Evolutionary conservation across 306 rosid genomes (phyloP), one percentile per base, ranked within the genome.

Genomic region (Albizia julibrissin): DNA sequence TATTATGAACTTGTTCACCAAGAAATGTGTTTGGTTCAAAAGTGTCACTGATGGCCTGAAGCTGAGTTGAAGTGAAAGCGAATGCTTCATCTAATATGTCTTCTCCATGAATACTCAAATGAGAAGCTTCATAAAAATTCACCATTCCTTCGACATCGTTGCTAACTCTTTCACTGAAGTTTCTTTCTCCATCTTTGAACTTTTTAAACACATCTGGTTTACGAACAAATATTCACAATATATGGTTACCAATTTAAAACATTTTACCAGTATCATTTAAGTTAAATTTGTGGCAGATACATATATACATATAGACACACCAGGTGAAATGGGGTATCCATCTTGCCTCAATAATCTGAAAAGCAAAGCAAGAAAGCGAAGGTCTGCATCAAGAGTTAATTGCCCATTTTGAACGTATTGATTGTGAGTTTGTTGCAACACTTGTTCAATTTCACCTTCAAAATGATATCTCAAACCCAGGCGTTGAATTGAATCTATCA

Each of bases 261-360:
- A 58, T 22, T 50, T 50, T 3, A 50, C 21, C 14, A 42, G 21
- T n/a, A 8, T 9, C 1, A 21, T 10, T 3, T n/a, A 59, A 19
- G 61, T 21, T n/a, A 59, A 19, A 24, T 21, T 50, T 50, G 22
- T 22, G 31, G 29, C 15, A 29, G 31, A n/a, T 1, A 3, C 11
- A 54, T 3, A 10, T 9, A 22, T 9, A 10, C 9, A 29, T 5
- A 64, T 72, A 90, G 89, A 50, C 22, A 50, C 4, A 47, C 52
- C 78, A 24, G 78, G 42, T 10, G 89, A 77, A 82, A 84, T 64
- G 4, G 15, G 26, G 54, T 69, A 58, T 22, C 89, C 89, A 2
- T 87, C 87, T 78, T 88, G 88, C 22, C 94, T 82, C 24, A 90
- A 18, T 42, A 90, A 10, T 26, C 92, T 84, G 78, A 91, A 91